phyloP scores from a whole-genome alignment of 1,284 basidiomycete species.

The Mycena sp. region DNA sequence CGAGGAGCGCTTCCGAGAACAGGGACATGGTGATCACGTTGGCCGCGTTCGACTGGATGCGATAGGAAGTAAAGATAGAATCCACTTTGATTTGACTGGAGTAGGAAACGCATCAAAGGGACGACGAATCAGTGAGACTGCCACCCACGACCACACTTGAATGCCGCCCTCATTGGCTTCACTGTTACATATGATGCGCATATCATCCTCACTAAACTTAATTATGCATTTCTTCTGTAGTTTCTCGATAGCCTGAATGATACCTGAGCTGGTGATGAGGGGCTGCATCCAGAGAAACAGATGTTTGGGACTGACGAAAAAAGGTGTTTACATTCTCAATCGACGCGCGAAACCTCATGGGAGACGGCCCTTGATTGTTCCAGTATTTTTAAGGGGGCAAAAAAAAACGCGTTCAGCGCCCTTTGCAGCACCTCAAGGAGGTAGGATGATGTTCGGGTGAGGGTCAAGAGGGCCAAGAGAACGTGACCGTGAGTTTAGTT shows the following conservation, averaged over 20 bases:
- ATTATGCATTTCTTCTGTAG: constrained; percentile 87
- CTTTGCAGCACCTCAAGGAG: too few relatives aligned
- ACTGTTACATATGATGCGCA: too few relatives aligned
- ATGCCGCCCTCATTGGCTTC: too few relatives aligned
- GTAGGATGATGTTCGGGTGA: not conserved
- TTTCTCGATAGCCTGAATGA: constrained; percentile 83
- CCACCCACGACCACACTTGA: too few relatives aligned
- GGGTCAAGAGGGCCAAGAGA: too few relatives aligned
- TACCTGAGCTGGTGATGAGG: constrained; percentile 55
- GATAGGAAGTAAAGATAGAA: constrained; percentile 84
- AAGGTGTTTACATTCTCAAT: too few relatives aligned
- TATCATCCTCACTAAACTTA: too few relatives aligned
- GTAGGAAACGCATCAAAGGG: constrained; percentile 2
- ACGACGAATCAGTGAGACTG: constrained; percentile 43
- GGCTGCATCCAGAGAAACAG: not conserved
- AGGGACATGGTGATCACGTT: constrained; percentile 85
- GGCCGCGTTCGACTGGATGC: constrained; percentile 87
- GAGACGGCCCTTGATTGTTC: too few relatives aligned
- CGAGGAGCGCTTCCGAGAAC: constrained; percentile 78
- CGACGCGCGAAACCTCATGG: constrained; percentile 74
- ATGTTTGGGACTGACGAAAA: constrained; percentile 63
- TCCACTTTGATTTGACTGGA: constrained; percentile 68
- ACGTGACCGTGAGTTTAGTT: constrained; percentile 1
- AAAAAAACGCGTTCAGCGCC: too few relatives aligned
- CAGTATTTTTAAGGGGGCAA: too few relatives aligned